Evolutionary conservation across 2,329 filamentous ascomycete genomes (phyloP), one percentile per base, ranked within the genome.

Genomic region (Epichloe hybrida): DNA sequence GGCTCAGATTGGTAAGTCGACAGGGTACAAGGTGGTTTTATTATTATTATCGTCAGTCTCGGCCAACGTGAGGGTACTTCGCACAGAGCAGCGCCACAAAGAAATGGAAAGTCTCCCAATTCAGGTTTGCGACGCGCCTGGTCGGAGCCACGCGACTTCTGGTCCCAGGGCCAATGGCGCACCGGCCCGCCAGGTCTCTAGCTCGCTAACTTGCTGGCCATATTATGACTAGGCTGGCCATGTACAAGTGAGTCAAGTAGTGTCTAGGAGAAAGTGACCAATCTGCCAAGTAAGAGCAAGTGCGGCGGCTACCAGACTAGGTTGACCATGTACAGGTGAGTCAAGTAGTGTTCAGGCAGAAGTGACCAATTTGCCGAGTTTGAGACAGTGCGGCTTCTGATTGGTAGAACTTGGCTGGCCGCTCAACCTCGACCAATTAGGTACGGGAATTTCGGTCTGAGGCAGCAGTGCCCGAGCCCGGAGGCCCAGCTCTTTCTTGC

Each of bases 331-430:
- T 61, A 65, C 64, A 45, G 56, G 40, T 49, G 42, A 23, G 36
- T n/a, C 21, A 60, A 39, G 64, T 67, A 61, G 59, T 59, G 56
- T 12, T 38, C 31, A 66, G 64, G 64, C 63, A 64, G 34, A 62
- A 54, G 56, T 27, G 57, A 56, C 65, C 62, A 52, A 53, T 51
- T n/a, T 45, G 51, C 13, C 36, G 52, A 50, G 63, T 63, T 62
- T 34, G 46, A 2, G 13, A 17, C 17, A 15, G 36, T 27, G 4
- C n/a, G 23, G 3, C 1, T 38, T 54, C 38, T 62, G 50, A 67
- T 67, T 67, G 64, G 65, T 36, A 11, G 5, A 8, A 4, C 48
- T 60, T 60, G 58, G 59, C 62, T 57, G 62, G 56, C 58, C 50
- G 15, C 12, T 37, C 5, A 11, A 15, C 3, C 37, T 45, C 5